These are phyloP conservation scores for Cercospora nicotianae DNA, from an alignment of 2,329 filamentous ascomycete species.

Conservation along the genomic window DNA sequence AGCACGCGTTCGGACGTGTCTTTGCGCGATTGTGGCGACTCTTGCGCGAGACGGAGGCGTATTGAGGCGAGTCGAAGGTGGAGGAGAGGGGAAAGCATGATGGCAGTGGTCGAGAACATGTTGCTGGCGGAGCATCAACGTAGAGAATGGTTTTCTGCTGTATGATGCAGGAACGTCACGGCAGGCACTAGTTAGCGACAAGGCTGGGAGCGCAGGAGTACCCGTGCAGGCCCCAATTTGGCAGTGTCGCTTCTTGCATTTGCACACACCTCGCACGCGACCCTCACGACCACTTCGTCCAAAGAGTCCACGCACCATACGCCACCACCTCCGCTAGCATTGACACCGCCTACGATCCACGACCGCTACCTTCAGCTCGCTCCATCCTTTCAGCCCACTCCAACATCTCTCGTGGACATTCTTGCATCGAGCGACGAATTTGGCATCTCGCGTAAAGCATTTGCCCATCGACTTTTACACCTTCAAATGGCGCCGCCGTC, in stretches of 20 bases:
- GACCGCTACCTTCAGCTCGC: background rate
- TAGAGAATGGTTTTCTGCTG: background rate
- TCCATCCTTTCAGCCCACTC: background rate
- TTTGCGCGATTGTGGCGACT: background rate
- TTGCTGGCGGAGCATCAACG: background rate
- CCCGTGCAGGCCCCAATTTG: background rate
- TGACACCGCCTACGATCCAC: background rate
- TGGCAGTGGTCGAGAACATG: background rate
- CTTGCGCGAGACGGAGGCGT: background rate
- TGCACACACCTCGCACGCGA: constrained; percentile 2
- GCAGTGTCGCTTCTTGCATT: background rate
- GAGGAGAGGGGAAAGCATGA: background rate
- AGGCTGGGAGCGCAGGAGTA: background rate
- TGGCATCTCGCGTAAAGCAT: constrained; percentile 8
- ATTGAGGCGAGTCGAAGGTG: background rate
- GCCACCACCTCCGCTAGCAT: background rate
- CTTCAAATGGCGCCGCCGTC: constrained; percentile 44
- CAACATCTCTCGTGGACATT: background rate
- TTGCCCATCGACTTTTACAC: constrained; percentile 6
- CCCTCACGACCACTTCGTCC: constrained; percentile 1
- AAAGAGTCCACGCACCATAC: background rate
- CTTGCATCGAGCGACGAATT: constrained; percentile 5
- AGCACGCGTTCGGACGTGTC: constrained; percentile 2
- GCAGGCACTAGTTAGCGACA: background rate
- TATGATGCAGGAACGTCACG: background rate